Base-by-base conservation (phyloP, 2,329 filamentous ascomycete genomes). In the Aspergillus tubingensis region DNA sequence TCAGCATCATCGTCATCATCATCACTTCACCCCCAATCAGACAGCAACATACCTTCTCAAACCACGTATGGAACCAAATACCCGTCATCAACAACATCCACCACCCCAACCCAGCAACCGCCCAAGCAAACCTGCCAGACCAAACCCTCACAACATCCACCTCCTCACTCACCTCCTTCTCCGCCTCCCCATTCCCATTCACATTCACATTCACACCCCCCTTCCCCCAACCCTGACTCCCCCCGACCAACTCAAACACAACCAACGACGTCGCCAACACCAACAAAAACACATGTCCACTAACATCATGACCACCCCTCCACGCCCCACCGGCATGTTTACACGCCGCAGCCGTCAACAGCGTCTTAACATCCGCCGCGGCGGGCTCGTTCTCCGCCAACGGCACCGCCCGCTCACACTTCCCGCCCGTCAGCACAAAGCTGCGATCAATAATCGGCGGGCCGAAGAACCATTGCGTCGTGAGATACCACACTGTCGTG, bases 31-130 rank as follows among this genome's bases (percentile, higher is more conserved):
- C n/a, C 51, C 59, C 54, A 32, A n/a, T 11, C 21, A 0, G 66
- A 76, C 59, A 72, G 56, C 54, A 55, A 74, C 83, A 71, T 70
- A 91, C 89, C 89, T 98, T 99, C 81, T 99, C 95, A 70, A 96
- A 88, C 93, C 94, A 98, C 0, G 95, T 99, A 77, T 99, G 95
- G 72, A 99, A 99, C 82, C 94, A 99, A 41, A 96, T 93, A 2
- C 93, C 93, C 43, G 95, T 99, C 95, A 99, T 99, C 62, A 98
- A 82, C 74, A 99, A 77, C 95, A 99, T 99, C 91, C 95, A 98
- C 81, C 88, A 85, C 72, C 89, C 91, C 72, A 97, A 70, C 0
- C 77, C 87, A 17, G 90, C 84, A 25, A 97, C 86, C 0, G 72
- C 83, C 23, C 83, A 76, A 5, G 78, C 75, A 59, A 81, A 77